Evolutionary conservation across 192 early-diverging fungal genomes (phyloP), one percentile per base, ranked within the genome.

Genomic region (Coemansia sp.): DNA sequence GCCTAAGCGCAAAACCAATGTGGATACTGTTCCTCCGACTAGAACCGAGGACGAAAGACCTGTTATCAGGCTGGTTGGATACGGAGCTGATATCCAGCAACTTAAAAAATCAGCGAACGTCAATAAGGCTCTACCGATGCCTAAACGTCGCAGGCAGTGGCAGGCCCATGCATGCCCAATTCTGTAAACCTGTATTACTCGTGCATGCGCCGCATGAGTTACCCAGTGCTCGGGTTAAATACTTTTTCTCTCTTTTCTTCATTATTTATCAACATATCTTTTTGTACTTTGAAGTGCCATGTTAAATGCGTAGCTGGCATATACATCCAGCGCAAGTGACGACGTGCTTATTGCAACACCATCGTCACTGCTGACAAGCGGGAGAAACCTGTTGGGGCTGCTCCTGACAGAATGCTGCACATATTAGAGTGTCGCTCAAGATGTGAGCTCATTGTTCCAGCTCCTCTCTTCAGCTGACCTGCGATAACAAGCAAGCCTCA

Each of bases 121-220:
- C 38, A 70, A 80, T 62, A 80, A 80, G 70, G 64, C 70, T 3
- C 48, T 80, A 46, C 78, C 78, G 11, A 34, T 19, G 34, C 73
- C 77, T 15, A 41, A 41, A 59, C 50, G 65, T 36, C 69, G 34
- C 45, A 79, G 64, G 48, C 61, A 46, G 21, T 46, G 31, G 15
- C 25, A 66, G 37, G 50, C 68, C 27, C 61, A 67, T 25, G 57
- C 67, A 15, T 77, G 75, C 62, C 44, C 67, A 7, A 69, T 70
- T 44, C 57, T 77, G 31, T 76, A 68, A 57, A 39, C 48, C 10
- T 15, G 48, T 21, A n/a, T 42, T 42, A 42, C 41, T 42, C 41
- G 41, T 15, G 41, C 36, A 59, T 36, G 9, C 6, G 34, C 6
- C 10, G 45, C 45, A 46, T 21, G 9, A 34, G n/a, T 32, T 50